Base-by-base conservation (phyloP, 2,329 filamentous ascomycete genomes). In the Aspergillus costaricaensis region DNA sequence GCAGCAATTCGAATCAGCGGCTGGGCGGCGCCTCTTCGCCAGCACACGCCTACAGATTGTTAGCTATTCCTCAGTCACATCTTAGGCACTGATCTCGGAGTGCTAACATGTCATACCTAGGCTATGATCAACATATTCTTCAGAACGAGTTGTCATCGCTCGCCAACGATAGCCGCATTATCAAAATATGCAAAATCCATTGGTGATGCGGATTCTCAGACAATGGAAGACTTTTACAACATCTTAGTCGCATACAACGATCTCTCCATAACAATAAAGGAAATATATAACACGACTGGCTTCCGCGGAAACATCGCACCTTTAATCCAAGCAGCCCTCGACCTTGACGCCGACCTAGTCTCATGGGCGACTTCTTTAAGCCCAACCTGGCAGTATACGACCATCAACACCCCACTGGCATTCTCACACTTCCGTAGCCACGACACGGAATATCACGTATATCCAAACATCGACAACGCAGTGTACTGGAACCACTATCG, bases 11-110 rank as follows among this genome's bases (percentile, higher is more conserved):
- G 9, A 55, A 12, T 55, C 56, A 15, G 21, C 23, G 1, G 14
- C 44, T 8, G 62, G 59, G 3, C 14, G 59, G 25, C 54, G 58
- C 27, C 43, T 65, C 3, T 66, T 66, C 25, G 55, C 57, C 12
- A 43, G 44, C 15, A 23, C 65, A 14, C 61, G 61, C 6, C 27
- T 62, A 1, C 59, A 60, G 19, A 49, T 43, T 48, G 64, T 65
- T 21, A 17, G 61, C 52, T 14, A 14, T n/a, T 1, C n/a, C 23
- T 19, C 39, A 8, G 0, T 9, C n/a, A 19, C 1, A n/a, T 19
- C 39, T 9, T 43, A 19, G 10, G 7, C 15, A 3, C 39, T 19
- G 4, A 9, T 14, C 3, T 15, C 5, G 12, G 32, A 5, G 12
- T 15, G 5, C 3, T 19, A n/a, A 43, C 27, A 30, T 30, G 4